Percentiles rank a stretch among this genome's conserved stretches.
These are phyloP conservation scores for Coemansia erecta DNA, from an alignment of 192 early-diverging fungal genomes.

Conservation along the genomic window DNA sequence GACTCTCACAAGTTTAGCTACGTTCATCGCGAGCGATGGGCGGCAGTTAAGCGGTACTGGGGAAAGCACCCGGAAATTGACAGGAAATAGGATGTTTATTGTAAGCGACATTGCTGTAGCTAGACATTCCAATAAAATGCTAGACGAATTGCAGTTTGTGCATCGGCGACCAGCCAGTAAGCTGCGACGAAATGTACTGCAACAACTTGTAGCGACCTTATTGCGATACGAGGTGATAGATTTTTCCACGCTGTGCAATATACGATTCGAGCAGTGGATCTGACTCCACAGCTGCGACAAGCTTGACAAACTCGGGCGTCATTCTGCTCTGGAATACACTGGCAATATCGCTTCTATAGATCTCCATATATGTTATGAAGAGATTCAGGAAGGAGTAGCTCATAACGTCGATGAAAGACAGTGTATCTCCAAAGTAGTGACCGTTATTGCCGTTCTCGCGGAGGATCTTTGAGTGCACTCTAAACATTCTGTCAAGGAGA, in stretches of 20 bases:
- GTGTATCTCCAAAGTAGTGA: slow-evolving; percentile 39
- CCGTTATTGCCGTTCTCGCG: slow-evolving; percentile 55
- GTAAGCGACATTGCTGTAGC: not conserved
- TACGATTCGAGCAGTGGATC: no score
- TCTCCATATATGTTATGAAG: no score
- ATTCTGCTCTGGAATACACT: not conserved
- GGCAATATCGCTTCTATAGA: not conserved
- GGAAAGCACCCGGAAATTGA: slow-evolving; percentile 40
- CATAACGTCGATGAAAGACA: slow-evolving; percentile 40
- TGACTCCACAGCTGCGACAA: not conserved
- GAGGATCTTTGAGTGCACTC: slow-evolving; percentile 33
- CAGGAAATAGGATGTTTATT: slow-evolving; percentile 9
- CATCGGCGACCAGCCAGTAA: no score
- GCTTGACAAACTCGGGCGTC: not conserved
- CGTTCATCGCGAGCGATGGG: slow-evolving; percentile 39
- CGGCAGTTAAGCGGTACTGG: slow-evolving; percentile 35
- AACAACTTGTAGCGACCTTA: no score
- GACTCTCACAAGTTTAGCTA: slow-evolving; percentile 38
- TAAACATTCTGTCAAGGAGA: slow-evolving; percentile 21
- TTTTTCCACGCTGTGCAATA: no score
- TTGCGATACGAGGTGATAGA: no score
- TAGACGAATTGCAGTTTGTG: slow-evolving; percentile 8
- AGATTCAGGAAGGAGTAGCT: not conserved
- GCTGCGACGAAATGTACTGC: no score
- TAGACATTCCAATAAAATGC: not conserved